Conservation (phyloP, 306 rosid species). For the Begonia peltatifolia region DNA sequence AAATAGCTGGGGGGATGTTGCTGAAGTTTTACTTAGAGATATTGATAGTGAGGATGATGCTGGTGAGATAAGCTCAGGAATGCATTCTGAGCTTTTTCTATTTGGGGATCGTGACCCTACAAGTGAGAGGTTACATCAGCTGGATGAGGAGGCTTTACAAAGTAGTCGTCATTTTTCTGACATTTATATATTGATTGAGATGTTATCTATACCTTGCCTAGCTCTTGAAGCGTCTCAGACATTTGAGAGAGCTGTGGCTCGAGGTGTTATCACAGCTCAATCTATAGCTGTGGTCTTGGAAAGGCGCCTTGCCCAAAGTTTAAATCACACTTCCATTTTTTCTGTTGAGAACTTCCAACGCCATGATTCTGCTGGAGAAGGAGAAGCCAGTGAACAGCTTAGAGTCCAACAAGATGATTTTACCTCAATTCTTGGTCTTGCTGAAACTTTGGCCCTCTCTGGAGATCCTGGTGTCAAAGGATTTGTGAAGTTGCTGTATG, state of each 20-base stretch:
- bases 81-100: slow-evolving; percentile 50
- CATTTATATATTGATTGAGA: slow-evolving; percentile 70
- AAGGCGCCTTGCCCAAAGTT: slow-evolving; percentile 72
- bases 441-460: slow-evolving; percentile 87
- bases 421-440: slow-evolving; percentile 86
- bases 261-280: slow-evolving; percentile 73
- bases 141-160: slow-evolving; percentile 61
- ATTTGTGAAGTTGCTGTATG: slow-evolving; percentile 75
- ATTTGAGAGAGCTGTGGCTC: slow-evolving; percentile 92
- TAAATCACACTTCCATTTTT: slow-evolving; percentile 32
- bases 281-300: slow-evolving; percentile 85
- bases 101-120: slow-evolving; percentile 52
- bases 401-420: slow-evolving; percentile 75
- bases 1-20: slow-evolving; percentile 99
- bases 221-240: slow-evolving; percentile 94
- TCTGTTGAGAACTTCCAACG: slow-evolving; percentile 42
- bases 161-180: slow-evolving; percentile 67
- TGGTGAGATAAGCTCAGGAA: slow-evolving; percentile 50
- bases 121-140: slow-evolving; percentile 44
- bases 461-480: slow-evolving; percentile 63
- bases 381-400: slow-evolving; percentile 52
- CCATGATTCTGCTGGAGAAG: slow-evolving; percentile 45
- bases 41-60: slow-evolving; percentile 80
- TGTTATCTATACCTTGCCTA: slow-evolving; percentile 93
- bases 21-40: slow-evolving; percentile 87